Evolutionary conservation across 441 rosid species (phyloP), one percentile per base, ranked within the genome.

Genomic region (Aleurites moluccanus): DNA sequence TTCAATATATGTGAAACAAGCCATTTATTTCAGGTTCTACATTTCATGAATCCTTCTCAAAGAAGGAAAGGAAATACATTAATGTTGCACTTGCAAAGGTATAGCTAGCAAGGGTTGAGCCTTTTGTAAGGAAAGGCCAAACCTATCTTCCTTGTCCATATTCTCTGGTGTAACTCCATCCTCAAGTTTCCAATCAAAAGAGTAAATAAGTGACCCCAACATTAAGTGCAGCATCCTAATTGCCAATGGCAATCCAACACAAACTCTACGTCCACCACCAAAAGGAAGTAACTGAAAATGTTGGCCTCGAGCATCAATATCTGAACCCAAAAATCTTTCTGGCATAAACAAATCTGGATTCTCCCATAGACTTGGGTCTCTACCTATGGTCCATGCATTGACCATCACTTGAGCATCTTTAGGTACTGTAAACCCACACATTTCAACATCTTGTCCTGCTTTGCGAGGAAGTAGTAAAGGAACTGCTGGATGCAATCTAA

Each of bases 221-320:
- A 42, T 75, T 25, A 83, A 35, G 49, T 55, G 83, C 45, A 74
- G 16, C 59, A 79, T 73, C 30, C 82, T 77, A 3, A 49, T 74
- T 9, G 83, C 88, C n/a, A 83, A 35, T 15, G 81, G 75, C 40
- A 81, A 74, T 67, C 85, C 88, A 15, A 70, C 77, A 52, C 85
- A 81, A 47, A 83, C 81, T 69, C 85, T 55, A 33, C 88, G 68
- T 16, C 85, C 83, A 0, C 74, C 73, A 4, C 88, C 86, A 25
- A 85, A 85, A 2, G 85, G 88, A 8, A 83, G 44, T 6, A 83
- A 62, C 75, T 72, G 78, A 38, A 83, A 83, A 60, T 76, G 21
- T 33, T 45, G 69, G 0, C 84, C 86, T 9, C 67, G 70, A 27
- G 40, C 74, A 77, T 85, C 83, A 2, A 82, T 62, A 7, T 80